Conservation (phyloP, 805 yeast genomes). For the Clavispora phyllophila region DNA sequence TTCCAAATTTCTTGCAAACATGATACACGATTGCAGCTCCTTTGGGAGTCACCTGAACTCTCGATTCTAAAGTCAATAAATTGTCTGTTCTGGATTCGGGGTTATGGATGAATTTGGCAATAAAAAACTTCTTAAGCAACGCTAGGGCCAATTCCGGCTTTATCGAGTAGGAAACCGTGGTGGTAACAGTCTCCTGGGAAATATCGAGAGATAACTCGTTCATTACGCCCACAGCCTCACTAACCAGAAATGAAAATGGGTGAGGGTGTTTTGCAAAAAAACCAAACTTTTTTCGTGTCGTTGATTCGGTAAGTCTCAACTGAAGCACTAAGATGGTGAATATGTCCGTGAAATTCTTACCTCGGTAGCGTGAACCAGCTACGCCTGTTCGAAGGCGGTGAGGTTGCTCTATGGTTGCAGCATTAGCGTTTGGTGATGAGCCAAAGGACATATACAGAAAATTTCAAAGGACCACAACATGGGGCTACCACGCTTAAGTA, state of each 20-base stretch:
- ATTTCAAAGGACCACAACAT: neutral
- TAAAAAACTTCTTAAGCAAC: constrained; percentile 48
- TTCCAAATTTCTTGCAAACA: constrained; percentile 55
- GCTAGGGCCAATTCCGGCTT: constrained; percentile 41
- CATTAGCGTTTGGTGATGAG: neutral
- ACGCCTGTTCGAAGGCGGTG: neutral
- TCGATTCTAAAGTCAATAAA: constrained; percentile 17
- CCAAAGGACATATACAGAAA: neutral
- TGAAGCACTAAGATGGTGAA: constrained; percentile 46
- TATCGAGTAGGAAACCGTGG: constrained; percentile 52
- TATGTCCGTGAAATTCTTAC: constrained; percentile 55
- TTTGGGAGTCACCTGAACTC: constrained; percentile 80
- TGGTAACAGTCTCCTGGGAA: constrained; percentile 45
- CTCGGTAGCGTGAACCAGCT: constrained; percentile 26
- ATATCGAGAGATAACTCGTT: constrained; percentile 42
- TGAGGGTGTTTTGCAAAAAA: constrained; percentile 19
- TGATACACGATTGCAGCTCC: constrained; percentile 68
- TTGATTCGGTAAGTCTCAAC: constrained; percentile 25
- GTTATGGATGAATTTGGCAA: constrained; percentile 62
- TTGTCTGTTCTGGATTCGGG: constrained; percentile 69
- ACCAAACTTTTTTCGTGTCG: constrained; percentile 15
- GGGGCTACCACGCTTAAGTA: neutral
- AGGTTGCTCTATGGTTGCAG: neutral
- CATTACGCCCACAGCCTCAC: constrained; percentile 52
- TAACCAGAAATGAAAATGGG: constrained; percentile 50